phyloP scores from a whole-genome alignment of 768 basidiomycete species.

The Rhodotorula taiwanensis region DNA sequence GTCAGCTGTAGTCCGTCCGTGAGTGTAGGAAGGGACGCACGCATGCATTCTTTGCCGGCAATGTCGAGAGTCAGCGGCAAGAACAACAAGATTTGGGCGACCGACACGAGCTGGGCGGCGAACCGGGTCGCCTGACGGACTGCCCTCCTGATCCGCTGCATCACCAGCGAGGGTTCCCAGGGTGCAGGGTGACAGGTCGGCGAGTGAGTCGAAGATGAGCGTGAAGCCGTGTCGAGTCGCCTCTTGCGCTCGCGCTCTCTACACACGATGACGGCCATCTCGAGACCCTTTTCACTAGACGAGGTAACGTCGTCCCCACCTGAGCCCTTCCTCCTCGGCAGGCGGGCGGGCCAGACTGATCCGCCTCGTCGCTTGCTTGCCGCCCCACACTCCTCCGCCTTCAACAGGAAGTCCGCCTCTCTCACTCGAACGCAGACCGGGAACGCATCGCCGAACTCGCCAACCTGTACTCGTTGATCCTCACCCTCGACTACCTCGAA shows the following conservation, averaged over 20 bases:
- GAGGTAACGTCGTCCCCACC: too few relatives aligned
- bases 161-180: too few relatives aligned
- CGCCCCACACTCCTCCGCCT: not conserved
- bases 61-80: constrained; percentile 42
- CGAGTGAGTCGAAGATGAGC: too few relatives aligned
- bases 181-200: too few relatives aligned
- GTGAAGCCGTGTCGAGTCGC: too few relatives aligned
- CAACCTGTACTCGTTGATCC: constrained; percentile 84
- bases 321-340: too few relatives aligned
- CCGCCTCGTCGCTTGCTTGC: too few relatives aligned
- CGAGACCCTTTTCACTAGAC: not conserved
- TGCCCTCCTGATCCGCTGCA: not conserved
- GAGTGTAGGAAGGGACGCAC: not conserved
- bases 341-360: too few relatives aligned
- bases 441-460: constrained; percentile 81
- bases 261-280: not conserved
- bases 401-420: constrained; percentile 66
- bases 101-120: constrained; percentile 5
- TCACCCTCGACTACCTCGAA: constrained; percentile 88
- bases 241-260: not conserved
- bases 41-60: constrained; percentile 37
- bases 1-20: too few relatives aligned
- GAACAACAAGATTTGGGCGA: constrained; percentile 39
- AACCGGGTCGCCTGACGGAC: not conserved
- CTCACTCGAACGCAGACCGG: constrained; percentile 77